Evolutionary conservation across 2,329 filamentous ascomycete genomes (phyloP).

Genomic region (Nigrospora sphaerica): DNA sequence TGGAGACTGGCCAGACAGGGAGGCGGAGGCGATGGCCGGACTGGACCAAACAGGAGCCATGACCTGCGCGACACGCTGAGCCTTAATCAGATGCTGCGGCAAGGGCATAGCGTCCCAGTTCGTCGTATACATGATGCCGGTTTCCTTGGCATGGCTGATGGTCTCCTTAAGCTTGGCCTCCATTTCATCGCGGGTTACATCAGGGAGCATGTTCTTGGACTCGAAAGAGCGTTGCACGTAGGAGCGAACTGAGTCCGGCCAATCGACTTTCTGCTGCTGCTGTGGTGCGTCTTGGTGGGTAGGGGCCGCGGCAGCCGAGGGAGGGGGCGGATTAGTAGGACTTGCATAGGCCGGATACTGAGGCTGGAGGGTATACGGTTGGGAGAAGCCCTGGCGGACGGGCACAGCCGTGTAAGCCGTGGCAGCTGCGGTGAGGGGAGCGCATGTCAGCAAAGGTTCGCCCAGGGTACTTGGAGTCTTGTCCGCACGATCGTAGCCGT

Average conservation of each 20-base stretch:
- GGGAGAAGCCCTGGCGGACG: slow-evolving; percentile 30
- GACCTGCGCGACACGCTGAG: slow-evolving; percentile 49
- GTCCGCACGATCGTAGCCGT: slow-evolving; percentile 6
- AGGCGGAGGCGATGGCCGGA: neutral
- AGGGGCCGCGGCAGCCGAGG: slow-evolving; percentile 19
- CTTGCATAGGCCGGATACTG: slow-evolving; percentile 19
- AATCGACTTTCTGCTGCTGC: slow-evolving; percentile 59
- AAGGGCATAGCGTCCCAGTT: slow-evolving; percentile 81
- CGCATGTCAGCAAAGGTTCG: slow-evolving; percentile 17
- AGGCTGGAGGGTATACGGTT: slow-evolving; percentile 20
- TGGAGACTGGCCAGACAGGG: neutral
- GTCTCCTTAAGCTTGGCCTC: slow-evolving; percentile 78
- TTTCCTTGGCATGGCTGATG: slow-evolving; percentile 76
- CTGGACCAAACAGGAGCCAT: neutral
- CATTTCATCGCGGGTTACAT: slow-evolving; percentile 63
- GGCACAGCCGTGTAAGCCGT: slow-evolving; percentile 35
- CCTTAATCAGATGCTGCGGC: slow-evolving; percentile 75
- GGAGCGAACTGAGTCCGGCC: slow-evolving; percentile 72
- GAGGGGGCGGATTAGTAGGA: slow-evolving; percentile 23
- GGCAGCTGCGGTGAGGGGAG: slow-evolving; percentile 17
- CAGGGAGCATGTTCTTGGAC: slow-evolving; percentile 57
- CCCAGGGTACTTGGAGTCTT: neutral
- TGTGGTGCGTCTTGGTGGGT: slow-evolving; percentile 29
- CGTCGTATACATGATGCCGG: slow-evolving; percentile 60
- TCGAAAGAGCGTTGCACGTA: slow-evolving; percentile 91